These are phyloP conservation scores for Clarireedia hainanense DNA, from an alignment of 2,329 filamentous ascomycete species.

Conservation along the genomic window DNA sequence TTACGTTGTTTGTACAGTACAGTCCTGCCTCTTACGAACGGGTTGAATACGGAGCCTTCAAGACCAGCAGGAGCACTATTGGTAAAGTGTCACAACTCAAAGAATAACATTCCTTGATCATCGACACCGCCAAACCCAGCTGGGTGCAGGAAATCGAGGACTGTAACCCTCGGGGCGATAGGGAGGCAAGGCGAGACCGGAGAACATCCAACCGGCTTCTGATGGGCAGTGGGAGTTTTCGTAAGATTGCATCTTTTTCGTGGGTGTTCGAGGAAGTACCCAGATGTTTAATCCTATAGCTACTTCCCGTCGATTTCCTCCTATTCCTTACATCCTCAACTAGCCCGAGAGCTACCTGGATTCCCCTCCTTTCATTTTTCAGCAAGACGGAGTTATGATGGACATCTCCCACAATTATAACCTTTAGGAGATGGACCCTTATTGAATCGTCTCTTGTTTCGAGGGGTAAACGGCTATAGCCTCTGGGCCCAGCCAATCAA, in stretches of 20 bases:
- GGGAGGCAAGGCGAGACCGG: background rate
- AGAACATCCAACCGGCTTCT: background rate
- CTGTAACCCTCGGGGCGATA: background rate
- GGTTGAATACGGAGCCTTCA: no score
- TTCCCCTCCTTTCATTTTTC: slow-evolving; percentile 1
- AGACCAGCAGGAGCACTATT: background rate
- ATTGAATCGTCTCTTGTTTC: slow-evolving; percentile 1
- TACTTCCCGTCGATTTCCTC: no score
- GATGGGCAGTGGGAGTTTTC: no score
- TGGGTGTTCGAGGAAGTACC: background rate
- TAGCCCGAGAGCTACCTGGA: no score
- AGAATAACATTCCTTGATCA: background rate
- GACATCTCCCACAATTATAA: background rate
- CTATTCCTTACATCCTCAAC: no score
- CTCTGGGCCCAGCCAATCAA: slow-evolving; percentile 1
- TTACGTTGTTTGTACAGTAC: background rate
- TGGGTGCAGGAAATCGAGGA: background rate
- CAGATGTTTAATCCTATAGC: no score
- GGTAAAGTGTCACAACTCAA: background rate
- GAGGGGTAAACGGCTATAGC: slow-evolving; percentile 5
- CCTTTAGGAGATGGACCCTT: slow-evolving; percentile 5
- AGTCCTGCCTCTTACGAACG: background rate
- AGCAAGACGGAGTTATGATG: background rate
- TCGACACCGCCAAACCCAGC: background rate
- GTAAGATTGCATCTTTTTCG: background rate